Base-by-base conservation (phyloP, 768 basidiomycete genomes). In the Rhizopogon vinicolor region DNA sequence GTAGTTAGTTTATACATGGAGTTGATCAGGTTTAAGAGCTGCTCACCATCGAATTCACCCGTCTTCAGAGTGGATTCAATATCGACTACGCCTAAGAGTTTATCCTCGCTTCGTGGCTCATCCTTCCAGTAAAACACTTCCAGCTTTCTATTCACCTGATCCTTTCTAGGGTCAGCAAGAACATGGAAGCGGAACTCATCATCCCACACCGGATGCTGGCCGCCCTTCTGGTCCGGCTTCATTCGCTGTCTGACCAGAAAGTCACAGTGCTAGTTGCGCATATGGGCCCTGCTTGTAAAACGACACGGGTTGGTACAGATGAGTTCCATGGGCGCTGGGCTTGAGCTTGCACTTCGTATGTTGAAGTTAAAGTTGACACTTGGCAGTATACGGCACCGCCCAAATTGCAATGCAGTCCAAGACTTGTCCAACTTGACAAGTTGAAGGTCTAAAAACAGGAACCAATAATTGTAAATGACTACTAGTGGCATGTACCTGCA, bases 131-230 rank as follows among this genome's bases (percentile, higher is more conserved):
- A 92, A 13, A 85, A 80, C 1, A 96, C 76, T 60, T 86, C 83
- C 41, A 97, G 67, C 51, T 77, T 82, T 67, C 86, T 74, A 59
- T 76, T 74, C 22, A 37, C 68, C 59, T n/a, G n/a, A n/a, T n/a
- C n/a, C n/a, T 84, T 83, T 35, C 81, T 79, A 8, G 65, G 68
- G 16, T 81, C 79, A 62, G 82, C 2, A 22, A 22, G 22, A 22
- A 2, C 22, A 22, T 1, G 22, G 22, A 22, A 22, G 22, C 22
- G 22, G 22, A 22, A 69, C 69, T 97, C 93, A 35, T 84, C 84
- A 65, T 97, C 94, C 93, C 94, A 98, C 57, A 86, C 82, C 2
- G 95, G 95, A 69, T 91, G 89, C 65, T 98, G 95, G 0, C 95
- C 95, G 2, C 94, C 94, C 65, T 87, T 92, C 60, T 84, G 76